A percentile compares a stretch with the other conserved stretches of the same genome.
Evolutionary conservation across 2,329 filamentous ascomycete genomes (phyloP).

Genomic region (Trichoderma gracile): DNA sequence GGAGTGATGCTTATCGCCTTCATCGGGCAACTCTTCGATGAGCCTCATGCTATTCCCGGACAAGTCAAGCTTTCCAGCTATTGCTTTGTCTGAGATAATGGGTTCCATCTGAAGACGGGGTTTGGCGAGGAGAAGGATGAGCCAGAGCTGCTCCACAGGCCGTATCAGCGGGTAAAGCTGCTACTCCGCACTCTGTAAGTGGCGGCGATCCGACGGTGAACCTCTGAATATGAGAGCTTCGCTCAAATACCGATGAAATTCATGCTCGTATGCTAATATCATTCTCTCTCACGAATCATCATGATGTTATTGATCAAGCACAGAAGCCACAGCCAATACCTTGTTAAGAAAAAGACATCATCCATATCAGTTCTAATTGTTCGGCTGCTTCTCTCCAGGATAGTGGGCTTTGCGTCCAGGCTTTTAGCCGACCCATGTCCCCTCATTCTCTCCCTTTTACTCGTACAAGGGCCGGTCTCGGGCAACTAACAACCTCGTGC

Average conservation of each 20-base stretch:
- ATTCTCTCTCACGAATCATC: too few species aligned
- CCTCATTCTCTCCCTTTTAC: not conserved
- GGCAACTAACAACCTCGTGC: constrained; percentile 8
- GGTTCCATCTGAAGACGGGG: not conserved
- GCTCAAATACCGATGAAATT: too few species aligned
- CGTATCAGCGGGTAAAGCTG: not conserved
- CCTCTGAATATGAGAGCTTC: too few species aligned
- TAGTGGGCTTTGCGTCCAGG: constrained; percentile 3
- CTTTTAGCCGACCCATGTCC: constrained; percentile 18
- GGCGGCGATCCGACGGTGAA: too few species aligned
- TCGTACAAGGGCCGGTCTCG: constrained; percentile 12
- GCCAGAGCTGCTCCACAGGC: not conserved
- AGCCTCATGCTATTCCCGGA: not conserved
- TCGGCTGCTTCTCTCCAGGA: not conserved
- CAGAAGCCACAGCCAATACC: not conserved
- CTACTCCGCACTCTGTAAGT: not conserved
- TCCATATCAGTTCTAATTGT: not conserved
- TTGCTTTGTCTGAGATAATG: too few species aligned
- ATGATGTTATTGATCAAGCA: not conserved
- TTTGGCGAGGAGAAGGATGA: not conserved
- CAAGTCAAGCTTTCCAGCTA: not conserved
- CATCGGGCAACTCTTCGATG: not conserved
- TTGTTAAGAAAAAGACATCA: not conserved
- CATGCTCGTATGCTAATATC: too few species aligned
- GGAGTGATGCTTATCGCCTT: not conserved